Percentiles rank a stretch among this genome's conserved stretches.
These are phyloP conservation scores for Chalciporus chontae DNA, from an alignment of 768 basidiomycete genomes.

Conservation along the genomic window DNA sequence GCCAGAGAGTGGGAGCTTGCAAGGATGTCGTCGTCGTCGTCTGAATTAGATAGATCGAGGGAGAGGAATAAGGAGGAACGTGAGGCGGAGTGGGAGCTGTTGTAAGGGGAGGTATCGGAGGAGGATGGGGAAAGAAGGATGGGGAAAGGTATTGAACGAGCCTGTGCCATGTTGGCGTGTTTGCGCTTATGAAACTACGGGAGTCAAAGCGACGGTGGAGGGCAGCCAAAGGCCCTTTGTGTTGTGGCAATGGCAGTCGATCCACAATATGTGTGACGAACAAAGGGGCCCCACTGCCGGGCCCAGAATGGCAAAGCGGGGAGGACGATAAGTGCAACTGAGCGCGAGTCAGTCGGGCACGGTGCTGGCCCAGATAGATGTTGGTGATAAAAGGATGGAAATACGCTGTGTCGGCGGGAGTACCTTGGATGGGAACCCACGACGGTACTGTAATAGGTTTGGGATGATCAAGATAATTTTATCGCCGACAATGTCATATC, in stretches of 20 bases:
- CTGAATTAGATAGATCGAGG: constrained; percentile 3
- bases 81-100: constrained; percentile 15
- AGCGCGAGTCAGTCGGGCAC: neutral
- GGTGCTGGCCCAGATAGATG: neutral
- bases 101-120: constrained; percentile 10
- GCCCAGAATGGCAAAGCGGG: neutral
- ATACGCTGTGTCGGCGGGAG: constrained; percentile 5
- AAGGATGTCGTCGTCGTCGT: neutral
- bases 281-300: constrained; percentile 23
- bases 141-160: constrained; percentile 11
- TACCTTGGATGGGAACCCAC: neutral
- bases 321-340: constrained; percentile 3
- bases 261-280: constrained; percentile 8
- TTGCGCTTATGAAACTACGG: constrained; percentile 10
- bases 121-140: constrained; percentile 12
- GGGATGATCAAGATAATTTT: constrained; percentile 11
- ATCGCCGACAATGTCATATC: constrained; percentile 12
- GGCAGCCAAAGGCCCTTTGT: constrained; percentile 26
- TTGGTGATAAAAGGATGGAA: neutral
- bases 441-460: too few relatives aligned
- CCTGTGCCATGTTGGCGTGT: constrained; percentile 17
- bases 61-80: constrained; percentile 17
- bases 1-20: constrained; percentile 18
- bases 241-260: neutral
- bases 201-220: constrained; percentile 23